Conservation (phyloP, 306 rosid genomes). For the Vigna nakashimae region DNA sequence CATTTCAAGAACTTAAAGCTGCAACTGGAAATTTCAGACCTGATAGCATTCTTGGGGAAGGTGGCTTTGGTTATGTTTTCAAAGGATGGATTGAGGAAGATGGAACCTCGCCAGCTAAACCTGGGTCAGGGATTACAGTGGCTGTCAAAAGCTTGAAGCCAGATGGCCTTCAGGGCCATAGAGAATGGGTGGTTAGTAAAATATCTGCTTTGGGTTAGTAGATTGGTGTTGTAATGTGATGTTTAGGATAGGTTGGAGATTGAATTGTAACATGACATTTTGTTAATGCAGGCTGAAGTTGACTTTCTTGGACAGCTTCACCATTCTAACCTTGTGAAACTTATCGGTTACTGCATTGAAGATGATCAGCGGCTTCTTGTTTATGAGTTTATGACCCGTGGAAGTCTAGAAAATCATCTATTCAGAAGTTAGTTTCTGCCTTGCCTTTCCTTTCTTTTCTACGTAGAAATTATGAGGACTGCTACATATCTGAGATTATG, state of each 20-base stretch:
- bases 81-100: conserved; percentile 98
- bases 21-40: conserved; percentile 99
- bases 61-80: conserved; percentile 95
- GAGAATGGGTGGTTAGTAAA: conserved; percentile 99
- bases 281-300: conserved; percentile 89
- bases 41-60: conserved; percentile 98
- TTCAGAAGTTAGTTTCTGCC: conserved; percentile 79
- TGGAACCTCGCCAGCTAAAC: conserved; percentile 97
- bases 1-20: conserved; percentile 89
- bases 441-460: conserved; percentile 34
- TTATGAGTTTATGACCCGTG: conserved; percentile 95
- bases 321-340: conserved; percentile 94
- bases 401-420: conserved; percentile 97
- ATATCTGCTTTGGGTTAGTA: conserved; percentile 81
- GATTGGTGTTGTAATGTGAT: conserved; percentile 54
- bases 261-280: conserved; percentile 46
- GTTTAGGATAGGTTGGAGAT: conserved; percentile 41
- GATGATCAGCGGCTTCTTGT: conserved; percentile 93
- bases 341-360: conserved; percentile 91
- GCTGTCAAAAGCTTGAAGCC: conserved; percentile 96
- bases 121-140: conserved; percentile 90
- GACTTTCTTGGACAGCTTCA: conserved; percentile 98
- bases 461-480: conserved; percentile 27
- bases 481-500: conserved; percentile 12
- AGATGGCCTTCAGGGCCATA: conserved; percentile 98